Evolutionary conservation across 2,329 filamentous ascomycete species (phyloP), one percentile per base, ranked within the genome.

Genomic region (Trichoderma afroharzianum): DNA sequence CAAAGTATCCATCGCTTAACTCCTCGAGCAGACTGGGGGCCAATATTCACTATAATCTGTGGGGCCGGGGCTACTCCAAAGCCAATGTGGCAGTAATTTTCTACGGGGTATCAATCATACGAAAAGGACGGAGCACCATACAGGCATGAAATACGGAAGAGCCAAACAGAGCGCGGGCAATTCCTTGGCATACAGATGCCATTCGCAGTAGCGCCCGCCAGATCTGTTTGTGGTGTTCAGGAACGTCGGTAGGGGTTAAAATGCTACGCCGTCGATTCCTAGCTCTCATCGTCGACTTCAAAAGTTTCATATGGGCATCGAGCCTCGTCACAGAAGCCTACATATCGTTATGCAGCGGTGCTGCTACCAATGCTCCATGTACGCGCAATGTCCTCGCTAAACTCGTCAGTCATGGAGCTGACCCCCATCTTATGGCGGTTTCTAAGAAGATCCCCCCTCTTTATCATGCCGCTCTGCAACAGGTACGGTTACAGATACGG

Each of bases 1-100:
- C 32, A 36, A 24, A 36, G 58, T 63, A 24, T 64, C 57, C 66
- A 68, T 68, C 66, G 66, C 66, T 68, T 50, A 61, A 61, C 66
- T 58, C 18, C 28, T 28, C 55, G n/a, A 30, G 24, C 36, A 33
- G 66, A 53, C 66, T 50, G 55, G 66, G 66, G 66, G 26, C 53
- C 53, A 68, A 58, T 47, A 68, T 43, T 61, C 57, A 68, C 66
- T 61, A 61, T 61, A 61, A 61, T 50, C 18, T 50, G 66, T 68
- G 66, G 66, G 66, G 58, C 66, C 43, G 8, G 36, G 47, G 55
- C 39, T 43, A n/a, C 57, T 61, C 57, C 39, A 47, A 43, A 50
- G 64, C 66, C 36, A 61, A 50, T 68, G 55, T 15, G 66, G 32
- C 55, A 61, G 66, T 50, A 62, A 61, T 61, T 36, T 24, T 53